Evolutionary conservation across 2,329 filamentous ascomycete species (phyloP).

Genomic region (Hymenoscyphus linearis): DNA sequence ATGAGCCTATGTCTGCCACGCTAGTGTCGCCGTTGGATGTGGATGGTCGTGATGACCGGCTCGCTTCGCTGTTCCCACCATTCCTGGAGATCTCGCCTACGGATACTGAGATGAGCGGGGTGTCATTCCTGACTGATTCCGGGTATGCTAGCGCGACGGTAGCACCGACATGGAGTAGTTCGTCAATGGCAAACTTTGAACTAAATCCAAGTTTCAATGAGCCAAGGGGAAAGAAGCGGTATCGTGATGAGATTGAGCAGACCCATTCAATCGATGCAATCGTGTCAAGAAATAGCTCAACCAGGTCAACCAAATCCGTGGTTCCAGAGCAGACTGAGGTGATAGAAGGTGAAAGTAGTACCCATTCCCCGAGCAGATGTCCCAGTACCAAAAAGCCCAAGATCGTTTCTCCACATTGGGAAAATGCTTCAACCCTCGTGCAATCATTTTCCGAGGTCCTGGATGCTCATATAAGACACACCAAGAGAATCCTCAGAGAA

Average conservation of each 20-base stretch:
- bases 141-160: constrained; percentile 24
- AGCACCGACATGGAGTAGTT: constrained; percentile 7
- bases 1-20: constrained; percentile 11
- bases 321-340: neutral
- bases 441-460: constrained; percentile 24
- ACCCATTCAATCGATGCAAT: neutral
- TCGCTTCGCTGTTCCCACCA: constrained; percentile 8
- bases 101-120: constrained; percentile 20
- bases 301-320: neutral
- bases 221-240: constrained; percentile 14
- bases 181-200: constrained; percentile 11
- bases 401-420: constrained; percentile 19
- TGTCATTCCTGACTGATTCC: constrained; percentile 23
- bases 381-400: constrained; percentile 15
- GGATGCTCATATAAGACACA: constrained; percentile 22
- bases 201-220: constrained; percentile 14
- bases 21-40: constrained; percentile 10
- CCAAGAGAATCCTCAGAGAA: constrained; percentile 17
- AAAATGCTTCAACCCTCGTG: constrained; percentile 16
- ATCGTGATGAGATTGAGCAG: constrained; percentile 8
- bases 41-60: constrained; percentile 4
- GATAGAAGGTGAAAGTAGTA: constrained; percentile 6
- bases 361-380: constrained; percentile 17
- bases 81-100: constrained; percentile 11
- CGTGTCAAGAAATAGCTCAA: constrained; percentile 3